A percentile compares a stretch with the other conserved stretches of the same genome.
Conservation (phyloP, 176 grass and related monocot genomes). For the Oropetium thomaeum region DNA sequence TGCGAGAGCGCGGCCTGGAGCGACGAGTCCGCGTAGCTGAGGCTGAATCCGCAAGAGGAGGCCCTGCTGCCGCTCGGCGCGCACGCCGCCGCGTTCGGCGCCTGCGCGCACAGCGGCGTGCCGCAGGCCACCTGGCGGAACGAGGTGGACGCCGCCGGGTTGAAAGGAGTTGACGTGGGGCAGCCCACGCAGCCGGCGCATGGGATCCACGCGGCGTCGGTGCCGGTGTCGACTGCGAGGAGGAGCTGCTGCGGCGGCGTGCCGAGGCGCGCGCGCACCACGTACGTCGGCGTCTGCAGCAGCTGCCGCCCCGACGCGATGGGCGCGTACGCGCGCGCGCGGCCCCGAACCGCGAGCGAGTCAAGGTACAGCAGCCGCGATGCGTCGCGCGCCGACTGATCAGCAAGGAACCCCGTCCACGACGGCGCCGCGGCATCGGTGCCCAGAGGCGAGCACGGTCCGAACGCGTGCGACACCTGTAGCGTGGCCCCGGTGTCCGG, state of each 20-base stretch:
- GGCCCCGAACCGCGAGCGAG: conserved; percentile 39
- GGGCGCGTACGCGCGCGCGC: conserved; percentile 61
- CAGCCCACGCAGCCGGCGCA: conserved; percentile 62
- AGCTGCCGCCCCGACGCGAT: conserved; percentile 76
- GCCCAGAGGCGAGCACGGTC: conserved; percentile 57
- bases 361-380: conserved; percentile 61
- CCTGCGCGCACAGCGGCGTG: conserved; percentile 48
- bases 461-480: conserved; percentile 61
- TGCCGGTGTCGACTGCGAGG: conserved; percentile 82
- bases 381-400: conserved; percentile 51
- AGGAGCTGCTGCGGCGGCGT: conserved; percentile 70
- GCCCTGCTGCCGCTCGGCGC: background rate
- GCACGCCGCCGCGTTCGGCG: conserved; percentile 55
- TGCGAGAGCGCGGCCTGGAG: conserved; percentile 55
- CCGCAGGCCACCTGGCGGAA: conserved; percentile 55
- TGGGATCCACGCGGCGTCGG: conserved; percentile 82
- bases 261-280: conserved; percentile 70
- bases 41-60: conserved; percentile 72
- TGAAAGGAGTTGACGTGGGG: conserved; percentile 47
- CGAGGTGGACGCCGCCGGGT: conserved; percentile 34
- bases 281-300: conserved; percentile 80
- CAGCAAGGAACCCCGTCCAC: conserved; percentile 50
- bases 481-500: conserved; percentile 51
- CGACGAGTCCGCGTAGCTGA: conserved; percentile 62
- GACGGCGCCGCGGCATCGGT: conserved; percentile 11